Base-by-base conservation (phyloP, 257 asterid species). In the Lycium ferocissimum region DNA sequence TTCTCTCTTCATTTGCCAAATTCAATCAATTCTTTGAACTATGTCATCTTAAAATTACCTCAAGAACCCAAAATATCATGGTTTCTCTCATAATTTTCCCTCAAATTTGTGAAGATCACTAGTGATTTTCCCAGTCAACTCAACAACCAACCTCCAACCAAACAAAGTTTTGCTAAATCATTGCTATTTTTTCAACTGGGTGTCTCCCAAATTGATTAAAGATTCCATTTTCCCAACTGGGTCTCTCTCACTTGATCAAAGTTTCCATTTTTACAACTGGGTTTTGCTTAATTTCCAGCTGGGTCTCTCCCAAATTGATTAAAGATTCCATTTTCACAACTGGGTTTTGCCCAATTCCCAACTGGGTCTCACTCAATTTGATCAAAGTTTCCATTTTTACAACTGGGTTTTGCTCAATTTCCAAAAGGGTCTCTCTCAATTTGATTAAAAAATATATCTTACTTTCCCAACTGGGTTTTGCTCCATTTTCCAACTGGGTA, bases 321-420 rank as follows among this genome's bases (percentile, higher is more conserved):
- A 22, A 51, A 72, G 15, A 20, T n/a, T 47, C 79, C 72, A 66
- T 84, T 84, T 76, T 83, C 87, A 10, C 83, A 73, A 65, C 93
- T 94, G 98, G 90, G 73, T 85, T 26, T 26, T 26, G 33, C 33
- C 33, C 33, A 26, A 26, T 26, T 72, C 78, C 26, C 0, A 58
- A 58, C 11, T 58, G 65, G 65, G 11, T 7, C 1, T 58, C n/a
- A 1, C 9, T 20, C 65, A 58, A 58, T 58, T 58, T 58, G 65
- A 17, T 6, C n/a, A 18, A 58, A 58, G 26, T 4, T 0, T 40
- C 2, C 45, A 7, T 7, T 59, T 59, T 7, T 59, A 26, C 66
- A 59, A n/a, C 66, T 59, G 33, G 33, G 66, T 59, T 59, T 18
- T 59, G 66, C 7, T 59, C 20, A 59, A 80, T 67, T 71, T 78